Evolutionary conservation across 805 yeast species (phyloP).

Genomic region (Candida anglica): DNA sequence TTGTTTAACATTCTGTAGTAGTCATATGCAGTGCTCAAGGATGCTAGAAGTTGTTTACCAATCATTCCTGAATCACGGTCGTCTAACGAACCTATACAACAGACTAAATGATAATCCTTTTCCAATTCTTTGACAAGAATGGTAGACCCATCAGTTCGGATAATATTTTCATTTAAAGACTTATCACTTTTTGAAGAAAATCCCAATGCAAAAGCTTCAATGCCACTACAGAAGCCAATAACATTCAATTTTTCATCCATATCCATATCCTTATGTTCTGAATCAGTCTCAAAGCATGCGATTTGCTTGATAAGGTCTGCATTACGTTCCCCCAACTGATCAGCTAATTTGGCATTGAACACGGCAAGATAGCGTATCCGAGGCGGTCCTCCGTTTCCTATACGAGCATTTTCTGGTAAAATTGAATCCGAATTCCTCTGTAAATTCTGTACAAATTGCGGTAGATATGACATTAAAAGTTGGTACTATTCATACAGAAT

Average conservation of each 20-base stretch:
- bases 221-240: constrained; percentile 35
- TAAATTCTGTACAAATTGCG: constrained; percentile 3
- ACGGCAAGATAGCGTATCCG: constrained; percentile 16
- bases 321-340: constrained; percentile 21
- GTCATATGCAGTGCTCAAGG: constrained; percentile 11
- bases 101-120: constrained; percentile 20
- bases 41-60: neutral
- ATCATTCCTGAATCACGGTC: constrained; percentile 9
- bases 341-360: constrained; percentile 27
- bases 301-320: constrained; percentile 30
- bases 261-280: constrained; percentile 3
- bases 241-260: constrained; percentile 22
- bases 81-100: constrained; percentile 13
- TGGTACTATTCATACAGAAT: no score
- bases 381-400: neutral
- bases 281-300: constrained; percentile 20
- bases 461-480: constrained; percentile 2
- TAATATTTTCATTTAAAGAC: constrained; percentile 12
- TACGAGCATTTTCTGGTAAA: neutral
- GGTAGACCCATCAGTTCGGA: constrained; percentile 22
- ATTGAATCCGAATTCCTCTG: neutral
- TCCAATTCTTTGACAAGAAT: constrained; percentile 23
- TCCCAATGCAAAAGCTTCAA: constrained; percentile 24
- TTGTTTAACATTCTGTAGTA: constrained; percentile 25
- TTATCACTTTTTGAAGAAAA: constrained; percentile 11